Conservation (phyloP, 2,329 filamentous ascomycete genomes). For the Truncatella angustata region DNA sequence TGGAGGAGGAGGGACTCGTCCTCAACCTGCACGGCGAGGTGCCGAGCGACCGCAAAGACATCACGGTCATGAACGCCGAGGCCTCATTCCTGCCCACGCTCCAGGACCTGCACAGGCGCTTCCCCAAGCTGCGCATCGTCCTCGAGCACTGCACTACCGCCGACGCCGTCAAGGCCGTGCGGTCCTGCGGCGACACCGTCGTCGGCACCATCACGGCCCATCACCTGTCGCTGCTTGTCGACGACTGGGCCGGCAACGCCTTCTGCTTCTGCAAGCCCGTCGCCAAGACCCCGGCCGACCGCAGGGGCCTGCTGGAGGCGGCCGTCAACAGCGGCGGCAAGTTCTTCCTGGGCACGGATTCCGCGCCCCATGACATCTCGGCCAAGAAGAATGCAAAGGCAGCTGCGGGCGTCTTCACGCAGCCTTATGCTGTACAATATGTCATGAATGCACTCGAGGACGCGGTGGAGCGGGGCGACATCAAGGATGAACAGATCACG, state of each 20-base stretch:
- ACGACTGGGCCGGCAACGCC: slow-evolving; percentile 50
- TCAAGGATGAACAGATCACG: slow-evolving; percentile 26
- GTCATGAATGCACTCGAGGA: slow-evolving; percentile 57
- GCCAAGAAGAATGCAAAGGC: slow-evolving; percentile 59
- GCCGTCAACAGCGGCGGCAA: slow-evolving; percentile 58
- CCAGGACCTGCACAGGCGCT: slow-evolving; percentile 50
- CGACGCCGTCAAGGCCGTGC: slow-evolving; percentile 60
- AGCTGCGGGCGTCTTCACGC: slow-evolving; percentile 75
- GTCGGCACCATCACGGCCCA: slow-evolving; percentile 57
- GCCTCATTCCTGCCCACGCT: slow-evolving; percentile 64
- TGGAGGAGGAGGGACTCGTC: slow-evolving; percentile 63
- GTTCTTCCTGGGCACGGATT: slow-evolving; percentile 74
- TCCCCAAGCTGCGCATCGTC: slow-evolving; percentile 27
- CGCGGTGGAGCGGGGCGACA: slow-evolving; percentile 34
- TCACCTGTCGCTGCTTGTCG: slow-evolving; percentile 62
- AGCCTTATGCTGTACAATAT: slow-evolving; percentile 57
- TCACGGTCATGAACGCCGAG: slow-evolving; percentile 59
- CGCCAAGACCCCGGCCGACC: slow-evolving; percentile 54
- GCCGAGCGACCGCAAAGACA: slow-evolving; percentile 31
- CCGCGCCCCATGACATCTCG: slow-evolving; percentile 59
- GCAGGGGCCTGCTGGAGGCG: slow-evolving; percentile 68
- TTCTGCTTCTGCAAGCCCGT: slow-evolving; percentile 73
- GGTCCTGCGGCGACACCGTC: slow-evolving; percentile 58
- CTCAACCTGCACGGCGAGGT: slow-evolving; percentile 68
- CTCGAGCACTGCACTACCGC: slow-evolving; percentile 62